These are phyloP conservation scores for Hirsutella rhossiliensis DNA, from an alignment of 2,329 filamentous ascomycete species.

Conservation along the genomic window DNA sequence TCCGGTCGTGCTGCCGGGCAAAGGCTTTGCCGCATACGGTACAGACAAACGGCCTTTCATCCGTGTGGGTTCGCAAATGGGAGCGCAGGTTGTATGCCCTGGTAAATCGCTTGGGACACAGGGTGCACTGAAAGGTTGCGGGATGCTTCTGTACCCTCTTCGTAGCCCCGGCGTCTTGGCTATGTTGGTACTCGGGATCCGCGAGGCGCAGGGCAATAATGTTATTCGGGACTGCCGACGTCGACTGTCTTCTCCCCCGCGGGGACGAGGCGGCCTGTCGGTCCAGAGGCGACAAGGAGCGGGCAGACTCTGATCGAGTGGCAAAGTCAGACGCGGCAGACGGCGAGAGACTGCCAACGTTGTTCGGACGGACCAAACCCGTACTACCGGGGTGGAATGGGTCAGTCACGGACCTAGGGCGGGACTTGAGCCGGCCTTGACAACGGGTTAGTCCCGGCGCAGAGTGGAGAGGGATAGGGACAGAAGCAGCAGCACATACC, in stretches of 20 bases:
- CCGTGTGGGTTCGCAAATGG: constrained; percentile 89
- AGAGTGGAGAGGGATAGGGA: neutral
- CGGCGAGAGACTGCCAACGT: constrained; percentile 35
- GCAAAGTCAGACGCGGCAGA: constrained; percentile 32
- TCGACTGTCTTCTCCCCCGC: constrained; percentile 42
- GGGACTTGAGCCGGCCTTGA: constrained; percentile 34
- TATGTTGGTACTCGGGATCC: constrained; percentile 70
- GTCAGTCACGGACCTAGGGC: constrained; percentile 46
- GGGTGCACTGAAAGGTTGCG: constrained; percentile 85
- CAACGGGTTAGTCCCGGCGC: neutral
- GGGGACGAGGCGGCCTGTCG: constrained; percentile 29
- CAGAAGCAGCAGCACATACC: constrained; percentile 28
- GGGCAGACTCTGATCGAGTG: constrained; percentile 33
- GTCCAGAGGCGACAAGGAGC: constrained; percentile 48
- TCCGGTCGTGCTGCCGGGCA: constrained; percentile 91
- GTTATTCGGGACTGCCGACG: constrained; percentile 49
- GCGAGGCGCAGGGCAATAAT: constrained; percentile 79
- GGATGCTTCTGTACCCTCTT: constrained; percentile 96
- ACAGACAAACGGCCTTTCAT: constrained; percentile 94
- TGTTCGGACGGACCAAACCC: constrained; percentile 25
- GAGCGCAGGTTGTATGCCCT: constrained; percentile 93
- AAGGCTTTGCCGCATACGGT: constrained; percentile 96
- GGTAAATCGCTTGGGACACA: constrained; percentile 94
- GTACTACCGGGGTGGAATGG: constrained; percentile 40
- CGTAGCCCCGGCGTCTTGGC: constrained; percentile 44